Evolutionary conservation across 2,329 filamentous ascomycete species (phyloP), one percentile per base, ranked within the genome.

Genomic region (Hirsutella minnesotensis): DNA sequence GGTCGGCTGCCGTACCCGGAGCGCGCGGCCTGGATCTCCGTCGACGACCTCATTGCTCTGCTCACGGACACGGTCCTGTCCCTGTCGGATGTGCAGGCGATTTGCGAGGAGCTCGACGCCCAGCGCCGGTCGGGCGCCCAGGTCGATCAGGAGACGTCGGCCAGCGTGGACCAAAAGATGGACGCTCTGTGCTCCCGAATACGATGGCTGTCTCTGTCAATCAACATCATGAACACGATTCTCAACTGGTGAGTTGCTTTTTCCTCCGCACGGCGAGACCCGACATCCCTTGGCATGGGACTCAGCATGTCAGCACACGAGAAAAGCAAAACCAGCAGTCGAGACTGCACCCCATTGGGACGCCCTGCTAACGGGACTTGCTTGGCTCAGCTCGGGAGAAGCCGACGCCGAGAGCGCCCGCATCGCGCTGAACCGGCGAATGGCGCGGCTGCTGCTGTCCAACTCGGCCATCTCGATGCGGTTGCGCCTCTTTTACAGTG

Each of bases 211-310:
- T 61, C 59, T 38, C 49, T 64, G 18, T 62, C 60, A n/a, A 61
- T 63, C 50, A 60, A 58, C 15, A 59, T 63, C 55, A 61, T 64
- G 54, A 61, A 60, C 53, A 64, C 60, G 4, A 59, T 64, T 35
- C 49, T 64, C 18, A 62, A 64, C 49, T 64, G 61, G 61, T 63
- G 51, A 50, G 56, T 48, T 27, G 18, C 31, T 27, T 27, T 16
- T 33, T 33, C 15, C 15, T 33, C 5, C n/a, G n/a, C n/a, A n/a
- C n/a, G n/a, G n/a, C n/a, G n/a, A n/a, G n/a, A n/a, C 15, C 12
- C 15, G 10, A 13, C 31, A n/a, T 15, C 15, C 15, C 12, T 13
- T 33, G 12, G 31, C 31, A n/a, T n/a, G n/a, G n/a, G n/a, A n/a
- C n/a, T n/a, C n/a, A n/a, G n/a, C n/a, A n/a, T n/a, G n/a, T n/a